Percentiles rank a stretch among this genome's conserved stretches.
Evolutionary conservation across 768 basidiomycete species (phyloP).

Genomic region (Auricularia auricula-judae): DNA sequence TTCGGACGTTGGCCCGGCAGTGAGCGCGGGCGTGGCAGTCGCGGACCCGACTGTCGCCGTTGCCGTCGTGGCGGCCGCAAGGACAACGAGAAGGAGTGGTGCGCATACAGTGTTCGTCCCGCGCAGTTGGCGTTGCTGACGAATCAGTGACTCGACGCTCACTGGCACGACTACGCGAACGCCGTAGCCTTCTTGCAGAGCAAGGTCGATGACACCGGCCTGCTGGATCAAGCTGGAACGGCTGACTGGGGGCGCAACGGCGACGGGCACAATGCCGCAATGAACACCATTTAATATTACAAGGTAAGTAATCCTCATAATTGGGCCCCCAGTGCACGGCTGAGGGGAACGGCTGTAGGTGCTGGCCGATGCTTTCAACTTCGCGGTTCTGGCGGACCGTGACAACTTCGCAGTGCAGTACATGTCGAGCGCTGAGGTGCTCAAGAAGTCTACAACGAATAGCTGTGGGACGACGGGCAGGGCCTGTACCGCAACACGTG

Average conservation of each 20-base stretch:
- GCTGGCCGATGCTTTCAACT: slow-evolving; percentile 33
- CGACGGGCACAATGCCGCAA: slow-evolving; percentile 45
- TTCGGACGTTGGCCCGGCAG: slow-evolving; percentile 74
- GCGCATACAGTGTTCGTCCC: slow-evolving; percentile 16
- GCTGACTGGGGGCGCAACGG: slow-evolving; percentile 50
- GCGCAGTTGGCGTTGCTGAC: background rate
- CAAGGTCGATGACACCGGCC: slow-evolving; percentile 32
- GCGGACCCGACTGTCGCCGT: slow-evolving; percentile 55
- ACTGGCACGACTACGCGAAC: slow-evolving; percentile 43
- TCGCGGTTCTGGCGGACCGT: slow-evolving; percentile 30
- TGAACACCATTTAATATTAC: slow-evolving; percentile 39
- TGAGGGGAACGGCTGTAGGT: slow-evolving; percentile 24
- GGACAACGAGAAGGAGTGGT: slow-evolving; percentile 99
- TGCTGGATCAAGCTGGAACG: slow-evolving; percentile 46
- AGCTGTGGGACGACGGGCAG: slow-evolving; percentile 36
- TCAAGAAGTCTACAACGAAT: slow-evolving; percentile 40
- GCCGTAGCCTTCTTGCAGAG: slow-evolving; percentile 43
- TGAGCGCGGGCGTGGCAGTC: slow-evolving; percentile 27
- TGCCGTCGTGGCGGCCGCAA: slow-evolving; percentile 95
- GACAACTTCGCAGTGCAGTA: slow-evolving; percentile 27
- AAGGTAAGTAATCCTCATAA: slow-evolving; percentile 9
- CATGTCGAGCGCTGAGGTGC: slow-evolving; percentile 33
- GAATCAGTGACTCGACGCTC: slow-evolving; percentile 29
- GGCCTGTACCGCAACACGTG: slow-evolving; percentile 46
- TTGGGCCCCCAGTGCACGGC: background rate